Evolutionary conservation across 2,329 filamentous ascomycete species (phyloP), one percentile per base, ranked within the genome.

Genomic region (Amphichorda felina): DNA sequence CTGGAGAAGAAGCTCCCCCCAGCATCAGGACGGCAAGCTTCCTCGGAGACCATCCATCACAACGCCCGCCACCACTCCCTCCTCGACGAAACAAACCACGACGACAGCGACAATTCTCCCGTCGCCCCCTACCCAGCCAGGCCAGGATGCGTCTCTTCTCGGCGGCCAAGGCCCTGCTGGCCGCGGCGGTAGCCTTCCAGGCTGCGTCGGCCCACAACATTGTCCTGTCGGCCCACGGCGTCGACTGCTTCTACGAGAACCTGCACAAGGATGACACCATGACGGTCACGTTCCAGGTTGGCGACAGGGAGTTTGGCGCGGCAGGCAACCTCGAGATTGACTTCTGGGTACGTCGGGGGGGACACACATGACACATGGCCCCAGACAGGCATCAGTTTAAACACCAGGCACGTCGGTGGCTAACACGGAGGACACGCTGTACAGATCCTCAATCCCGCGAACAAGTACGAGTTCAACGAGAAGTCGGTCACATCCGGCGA

Each of bases 251-350:
- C 72, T 84, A 94, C 69, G 91, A 98, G 67, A 63, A 70, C 49
- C 77, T 98, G 40, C 89, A 94, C 68, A 76, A 73, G 57, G 91
- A 94, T 60, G 91, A 98, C 68, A 84, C 82, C 62, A 98, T 98
- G 91, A 95, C 87, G 8, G 88, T 98, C 40, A 94, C 88, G 21
- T 98, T 93, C 71, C 91, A 96, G 66, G 89, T 96, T 40, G 91
- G 91, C 55, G 91, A 98, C 58, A 72, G 89, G 47, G 91, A 98
- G 58, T 95, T 94, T 61, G 89, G 89, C 35, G 84, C 83, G 35
- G 88, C 87, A 39, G 89, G 89, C 24, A 96, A 95, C 55, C 68
- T 98, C 40, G 88, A 96, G 48, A 82, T 98, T 54, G 91, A 98
- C 60, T 98, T 98, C 59, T 96, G 87, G 87, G 91, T 96, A 77